Evolutionary conservation across 2,329 filamentous ascomycete genomes (phyloP).

Genomic region (Hymenoscyphus fructigenus): DNA sequence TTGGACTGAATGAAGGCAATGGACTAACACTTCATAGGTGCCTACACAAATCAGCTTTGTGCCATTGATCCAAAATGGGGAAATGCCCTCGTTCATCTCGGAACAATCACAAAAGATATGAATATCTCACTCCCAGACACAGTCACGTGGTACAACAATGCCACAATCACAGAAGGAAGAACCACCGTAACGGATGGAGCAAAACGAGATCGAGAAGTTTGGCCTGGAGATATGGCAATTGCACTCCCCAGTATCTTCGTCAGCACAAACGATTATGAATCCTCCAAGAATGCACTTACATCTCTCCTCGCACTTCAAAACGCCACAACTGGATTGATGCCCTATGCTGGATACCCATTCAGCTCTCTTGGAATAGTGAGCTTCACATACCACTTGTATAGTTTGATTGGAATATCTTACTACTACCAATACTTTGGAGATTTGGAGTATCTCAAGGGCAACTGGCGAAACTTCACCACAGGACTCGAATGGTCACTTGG

Average conservation of each 20-base stretch:
- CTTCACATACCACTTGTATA: slow-evolving; percentile 59
- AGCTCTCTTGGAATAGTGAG: slow-evolving; percentile 43
- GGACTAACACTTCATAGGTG: slow-evolving; percentile 14
- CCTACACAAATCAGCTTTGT: slow-evolving; percentile 36
- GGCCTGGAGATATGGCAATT: slow-evolving; percentile 62
- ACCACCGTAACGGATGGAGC: slow-evolving; percentile 51
- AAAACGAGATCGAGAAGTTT: slow-evolving; percentile 58
- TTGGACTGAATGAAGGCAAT: neutral
- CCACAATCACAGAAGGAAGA: slow-evolving; percentile 24
- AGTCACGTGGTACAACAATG: slow-evolving; percentile 39
- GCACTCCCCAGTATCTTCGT: slow-evolving; percentile 53
- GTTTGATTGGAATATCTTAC: slow-evolving; percentile 56
- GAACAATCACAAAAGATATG: slow-evolving; percentile 12
- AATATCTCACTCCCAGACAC: slow-evolving; percentile 46
- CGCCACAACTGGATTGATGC: slow-evolving; percentile 42
- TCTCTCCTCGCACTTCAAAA: slow-evolving; percentile 43
- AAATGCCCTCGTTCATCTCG: slow-evolving; percentile 39
- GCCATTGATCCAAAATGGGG: slow-evolving; percentile 29
- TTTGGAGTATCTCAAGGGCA: slow-evolving; percentile 44
- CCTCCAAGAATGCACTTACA: slow-evolving; percentile 48
- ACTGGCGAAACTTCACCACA: slow-evolving; percentile 48
- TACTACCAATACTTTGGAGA: slow-evolving; percentile 57
- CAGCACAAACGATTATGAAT: slow-evolving; percentile 49
- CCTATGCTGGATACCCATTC: slow-evolving; percentile 50
- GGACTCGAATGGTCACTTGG: slow-evolving; percentile 45